Percentiles rank a stretch among this genome's conserved stretches.
phyloP scores from a whole-genome alignment of 768 basidiomycete species.

The Tulasnella sp. region DNA sequence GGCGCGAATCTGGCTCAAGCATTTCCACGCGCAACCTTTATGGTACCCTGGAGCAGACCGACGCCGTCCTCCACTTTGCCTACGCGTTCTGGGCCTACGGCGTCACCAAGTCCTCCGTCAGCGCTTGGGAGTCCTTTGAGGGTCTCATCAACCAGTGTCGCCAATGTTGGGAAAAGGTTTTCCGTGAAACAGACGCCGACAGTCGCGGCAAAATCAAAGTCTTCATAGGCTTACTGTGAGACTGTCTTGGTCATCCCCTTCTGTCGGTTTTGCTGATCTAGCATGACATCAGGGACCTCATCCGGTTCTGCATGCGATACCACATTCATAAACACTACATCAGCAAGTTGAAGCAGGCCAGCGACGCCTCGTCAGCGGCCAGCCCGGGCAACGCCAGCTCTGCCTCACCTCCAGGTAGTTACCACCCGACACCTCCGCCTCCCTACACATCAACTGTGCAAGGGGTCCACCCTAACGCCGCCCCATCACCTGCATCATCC shows the following conservation, averaged over 20 bases:
- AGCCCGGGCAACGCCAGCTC: neutral
- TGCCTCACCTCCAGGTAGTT: slow-evolving; percentile 6
- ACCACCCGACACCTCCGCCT: slow-evolving; percentile 11
- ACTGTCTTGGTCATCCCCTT: neutral
- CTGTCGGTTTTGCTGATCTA: neutral
- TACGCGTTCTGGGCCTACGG: slow-evolving; percentile 13
- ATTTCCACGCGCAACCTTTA: neutral
- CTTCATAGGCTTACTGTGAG: slow-evolving; percentile 9
- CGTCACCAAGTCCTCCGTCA: neutral
- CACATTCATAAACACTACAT: neutral
- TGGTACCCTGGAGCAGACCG: slow-evolving; percentile 2
- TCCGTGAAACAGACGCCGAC: neutral
- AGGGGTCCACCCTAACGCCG: neutral
- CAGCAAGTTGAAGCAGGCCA: slow-evolving; percentile 1
- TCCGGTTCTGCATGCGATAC: slow-evolving; percentile 7
- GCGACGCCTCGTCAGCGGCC: neutral
- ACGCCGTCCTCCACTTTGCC: slow-evolving; percentile 9
- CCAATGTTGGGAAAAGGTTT: slow-evolving; percentile 5
- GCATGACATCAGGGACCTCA: slow-evolving; percentile 8
- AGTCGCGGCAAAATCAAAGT: neutral
- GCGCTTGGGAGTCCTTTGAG: slow-evolving; percentile 1
- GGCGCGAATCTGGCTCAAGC: neutral
- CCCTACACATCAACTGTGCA: neutral
- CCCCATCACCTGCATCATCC: slow-evolving; percentile 13
- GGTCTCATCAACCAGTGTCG: neutral